phyloP scores from a whole-genome alignment of 2,329 filamentous ascomycete genomes.

The Arthrobotrys musiformis region DNA sequence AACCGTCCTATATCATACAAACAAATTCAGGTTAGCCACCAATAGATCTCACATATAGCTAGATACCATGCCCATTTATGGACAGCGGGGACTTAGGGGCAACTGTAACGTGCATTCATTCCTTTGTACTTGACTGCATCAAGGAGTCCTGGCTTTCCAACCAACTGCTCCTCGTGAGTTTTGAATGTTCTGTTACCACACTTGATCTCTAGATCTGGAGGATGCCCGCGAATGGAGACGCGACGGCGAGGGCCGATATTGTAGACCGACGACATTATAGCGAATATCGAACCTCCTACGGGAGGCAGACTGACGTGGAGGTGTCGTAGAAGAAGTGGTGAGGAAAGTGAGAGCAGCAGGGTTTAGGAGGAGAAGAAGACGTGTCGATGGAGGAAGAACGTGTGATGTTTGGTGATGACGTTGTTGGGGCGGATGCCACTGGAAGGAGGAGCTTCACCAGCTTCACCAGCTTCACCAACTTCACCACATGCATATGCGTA shows the following conservation, averaged over 20 bases:
- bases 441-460: neutral
- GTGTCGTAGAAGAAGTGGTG: neutral
- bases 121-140: slow-evolving; percentile 20
- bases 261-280: neutral
- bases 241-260: neutral
- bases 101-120: neutral
- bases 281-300: neutral
- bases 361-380: neutral
- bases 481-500: neutral
- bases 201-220: slow-evolving; percentile 28
- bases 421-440: neutral
- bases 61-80: too few species aligned
- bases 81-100: too few species aligned
- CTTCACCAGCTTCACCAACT: neutral
- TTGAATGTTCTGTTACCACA: slow-evolving; percentile 27
- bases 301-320: neutral
- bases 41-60: too few species aligned
- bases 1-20: slow-evolving; percentile 17
- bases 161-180: slow-evolving; percentile 36
- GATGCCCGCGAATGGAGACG: neutral
- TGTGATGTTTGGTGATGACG: neutral
- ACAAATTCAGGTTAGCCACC: neutral
- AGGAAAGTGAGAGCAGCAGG: neutral
- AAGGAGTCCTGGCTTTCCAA: slow-evolving; percentile 5
- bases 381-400: neutral